Evolutionary conservation across 257 asterid genomes (phyloP).

Genomic region (Eustoma russellianum): DNA sequence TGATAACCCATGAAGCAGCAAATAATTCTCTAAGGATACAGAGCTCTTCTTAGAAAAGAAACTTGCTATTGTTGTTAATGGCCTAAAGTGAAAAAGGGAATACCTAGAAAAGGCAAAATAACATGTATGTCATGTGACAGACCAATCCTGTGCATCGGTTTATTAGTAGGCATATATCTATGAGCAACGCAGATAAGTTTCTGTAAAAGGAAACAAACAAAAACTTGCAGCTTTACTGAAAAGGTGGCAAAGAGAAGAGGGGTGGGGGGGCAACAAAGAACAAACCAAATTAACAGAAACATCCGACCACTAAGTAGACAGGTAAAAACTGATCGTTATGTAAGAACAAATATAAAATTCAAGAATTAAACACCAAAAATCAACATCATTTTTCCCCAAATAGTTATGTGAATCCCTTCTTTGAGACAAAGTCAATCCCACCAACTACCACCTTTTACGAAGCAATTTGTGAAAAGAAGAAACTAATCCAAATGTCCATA

Average conservation of each 20-base stretch:
- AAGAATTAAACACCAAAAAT: conserved; percentile 24
- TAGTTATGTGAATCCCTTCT: conserved; percentile 13
- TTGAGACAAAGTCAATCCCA: conserved; percentile 68
- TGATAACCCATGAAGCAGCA: too few relatives aligned
- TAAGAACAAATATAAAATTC: conserved; percentile 12
- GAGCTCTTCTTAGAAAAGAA: too few relatives aligned
- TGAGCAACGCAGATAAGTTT: background rate
- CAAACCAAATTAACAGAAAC: background rate
- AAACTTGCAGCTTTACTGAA: background rate
- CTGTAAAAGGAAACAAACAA: background rate
- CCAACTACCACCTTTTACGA: conserved; percentile 88
- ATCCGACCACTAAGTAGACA: conserved; percentile 7
- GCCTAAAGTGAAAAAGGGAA: too few relatives aligned
- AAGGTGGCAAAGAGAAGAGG: conserved; percentile 17
- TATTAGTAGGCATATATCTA: too few relatives aligned
- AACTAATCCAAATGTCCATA: conserved; percentile 21
- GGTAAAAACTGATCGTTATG: conserved; percentile 17
- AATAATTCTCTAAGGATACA: too few relatives aligned
- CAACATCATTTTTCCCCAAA: conserved; percentile 24
- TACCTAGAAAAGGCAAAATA: too few relatives aligned
- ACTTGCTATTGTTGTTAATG: too few relatives aligned
- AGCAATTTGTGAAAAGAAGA: conserved; percentile 34
- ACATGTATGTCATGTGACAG: too few relatives aligned
- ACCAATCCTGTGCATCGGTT: too few relatives aligned
- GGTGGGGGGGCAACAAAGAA: conserved; percentile 12